A percentile compares a stretch with the other conserved stretches of the same genome.
Conservation (phyloP, 495 filamentous ascomycete genomes). For the Penicillium taxi region DNA sequence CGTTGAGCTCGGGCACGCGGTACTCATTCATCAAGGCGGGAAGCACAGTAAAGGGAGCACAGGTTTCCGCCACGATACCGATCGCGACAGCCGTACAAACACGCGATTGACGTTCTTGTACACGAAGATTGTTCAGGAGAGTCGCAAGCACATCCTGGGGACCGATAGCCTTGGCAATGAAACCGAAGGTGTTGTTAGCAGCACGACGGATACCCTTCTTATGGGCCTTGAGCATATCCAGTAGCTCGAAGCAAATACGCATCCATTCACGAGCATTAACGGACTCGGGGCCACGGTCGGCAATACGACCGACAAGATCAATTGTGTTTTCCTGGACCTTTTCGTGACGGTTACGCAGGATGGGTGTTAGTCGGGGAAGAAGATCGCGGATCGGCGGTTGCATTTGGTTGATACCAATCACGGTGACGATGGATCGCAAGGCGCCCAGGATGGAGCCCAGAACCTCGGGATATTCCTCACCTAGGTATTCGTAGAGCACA, state of each 20-base stretch:
- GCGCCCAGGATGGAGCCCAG: constrained; percentile 94
- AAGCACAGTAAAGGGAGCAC: constrained; percentile 97
- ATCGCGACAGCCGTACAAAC: constrained; percentile 99
- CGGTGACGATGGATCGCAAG: constrained; percentile 91
- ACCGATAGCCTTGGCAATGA: constrained; percentile 98
- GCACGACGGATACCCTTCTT: constrained; percentile 98
- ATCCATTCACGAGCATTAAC: constrained; percentile 99
- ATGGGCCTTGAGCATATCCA: constrained; percentile 99
- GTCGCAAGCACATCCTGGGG: constrained; percentile 96
- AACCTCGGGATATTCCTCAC: constrained; percentile 98
- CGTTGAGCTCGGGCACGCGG: constrained; percentile 94
- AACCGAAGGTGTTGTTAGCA: constrained; percentile 99
- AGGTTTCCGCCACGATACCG: constrained; percentile 99
- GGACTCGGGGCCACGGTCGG: constrained; percentile 89
- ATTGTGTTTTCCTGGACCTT: constrained; percentile 99
- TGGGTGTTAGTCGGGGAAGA: constrained; percentile 89
- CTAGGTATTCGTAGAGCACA: constrained; percentile 97
- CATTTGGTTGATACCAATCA: constrained; percentile 98
- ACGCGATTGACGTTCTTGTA: constrained; percentile 95
- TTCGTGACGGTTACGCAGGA: constrained; percentile 96
- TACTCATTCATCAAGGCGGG: constrained; percentile 99
- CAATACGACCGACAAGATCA: constrained; percentile 95
- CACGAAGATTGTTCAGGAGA: constrained; percentile 89
- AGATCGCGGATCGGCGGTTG: constrained; percentile 97
- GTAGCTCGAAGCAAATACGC: constrained; percentile 97